These are phyloP conservation scores for Microglena sp. DNA, from an alignment of 139 green algal species.

Conservation along the genomic window DNA sequence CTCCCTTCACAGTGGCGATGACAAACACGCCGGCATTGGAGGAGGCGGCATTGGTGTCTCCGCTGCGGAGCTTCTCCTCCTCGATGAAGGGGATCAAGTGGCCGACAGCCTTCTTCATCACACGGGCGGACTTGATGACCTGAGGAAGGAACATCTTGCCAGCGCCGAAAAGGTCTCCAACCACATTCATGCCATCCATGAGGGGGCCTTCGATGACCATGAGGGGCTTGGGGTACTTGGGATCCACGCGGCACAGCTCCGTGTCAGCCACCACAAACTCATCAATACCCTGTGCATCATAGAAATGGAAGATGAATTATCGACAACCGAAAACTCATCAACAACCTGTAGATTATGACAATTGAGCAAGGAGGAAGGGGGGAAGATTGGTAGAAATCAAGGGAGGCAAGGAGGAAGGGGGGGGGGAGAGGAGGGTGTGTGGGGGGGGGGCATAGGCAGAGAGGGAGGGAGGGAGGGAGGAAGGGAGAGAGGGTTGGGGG, in stretches of 20 bases:
- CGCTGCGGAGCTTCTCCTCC: conserved; percentile 80
- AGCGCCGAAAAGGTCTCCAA: conserved; percentile 95
- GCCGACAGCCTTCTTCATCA: conserved; percentile 98
- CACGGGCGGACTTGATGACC: conserved; percentile 98
- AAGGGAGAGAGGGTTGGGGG: no score
- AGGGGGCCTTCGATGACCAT: conserved; percentile 95
- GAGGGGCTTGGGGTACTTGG: conserved; percentile 66
- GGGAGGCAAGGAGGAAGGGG: no score
- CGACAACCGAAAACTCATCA: no score
- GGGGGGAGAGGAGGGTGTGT: no score
- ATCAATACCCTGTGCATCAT: conserved; percentile 91
- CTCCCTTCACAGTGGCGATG: conserved; percentile 96
- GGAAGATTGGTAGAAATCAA: no score
- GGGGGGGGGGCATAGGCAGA: no score
- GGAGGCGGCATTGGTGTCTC: no score
- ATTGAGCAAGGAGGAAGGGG: no score
- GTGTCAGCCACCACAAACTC: conserved; percentile 79
- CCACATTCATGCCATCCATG: conserved; percentile 99
- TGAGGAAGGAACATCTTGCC: conserved; percentile 99
- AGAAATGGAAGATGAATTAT: no score
- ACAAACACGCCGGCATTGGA: conserved; percentile 88
- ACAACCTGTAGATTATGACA: no score
- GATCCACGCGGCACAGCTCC: conserved; percentile 76
- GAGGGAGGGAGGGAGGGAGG: no score
- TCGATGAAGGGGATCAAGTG: conserved; percentile 98